Conservation (phyloP, 2,329 filamentous ascomycete genomes). For the Dothideomycetes sp. region DNA sequence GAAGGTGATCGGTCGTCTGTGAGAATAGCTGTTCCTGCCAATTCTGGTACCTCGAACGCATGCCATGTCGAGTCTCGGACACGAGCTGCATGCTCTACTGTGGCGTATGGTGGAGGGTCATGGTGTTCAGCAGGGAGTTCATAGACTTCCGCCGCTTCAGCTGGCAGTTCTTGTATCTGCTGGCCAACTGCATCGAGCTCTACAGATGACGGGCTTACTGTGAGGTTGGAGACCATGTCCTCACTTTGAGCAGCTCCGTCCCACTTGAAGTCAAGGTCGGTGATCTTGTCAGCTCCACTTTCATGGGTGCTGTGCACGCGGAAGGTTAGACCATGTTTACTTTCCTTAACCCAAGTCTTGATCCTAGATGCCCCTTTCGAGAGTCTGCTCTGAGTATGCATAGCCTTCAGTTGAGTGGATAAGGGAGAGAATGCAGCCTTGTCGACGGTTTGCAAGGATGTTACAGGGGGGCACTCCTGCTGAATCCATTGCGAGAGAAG, state of each 20-base stretch:
- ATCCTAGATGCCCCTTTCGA: constrained; percentile 11
- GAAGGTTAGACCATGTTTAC: constrained; percentile 11
- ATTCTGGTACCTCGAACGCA: neutral
- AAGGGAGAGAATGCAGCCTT: neutral
- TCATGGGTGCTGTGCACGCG: constrained; percentile 9
- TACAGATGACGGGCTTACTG: no score
- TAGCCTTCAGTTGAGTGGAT: neutral
- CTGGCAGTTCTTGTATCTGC: constrained; percentile 9
- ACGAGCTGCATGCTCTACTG: no score
- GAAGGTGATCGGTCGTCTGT: neutral
- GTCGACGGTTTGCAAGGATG: no score
- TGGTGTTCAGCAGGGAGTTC: neutral
- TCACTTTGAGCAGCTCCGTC: constrained; percentile 7
- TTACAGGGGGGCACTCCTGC: no score
- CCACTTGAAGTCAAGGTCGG: constrained; percentile 8
- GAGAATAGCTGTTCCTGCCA: no score
- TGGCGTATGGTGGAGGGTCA: neutral
- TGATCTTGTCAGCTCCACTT: constrained; percentile 9
- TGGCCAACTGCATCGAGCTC: no score
- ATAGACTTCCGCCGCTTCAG: neutral
- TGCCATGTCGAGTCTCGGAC: neutral
- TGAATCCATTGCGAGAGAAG: no score
- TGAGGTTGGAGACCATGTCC: no score
- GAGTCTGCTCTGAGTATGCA: neutral
- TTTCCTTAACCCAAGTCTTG: constrained; percentile 11